Percentiles rank a stretch among this genome's conserved stretches.
phyloP scores from a whole-genome alignment of 2,329 filamentous ascomycete genomes.

The Cryphonectria radicalis region DNA sequence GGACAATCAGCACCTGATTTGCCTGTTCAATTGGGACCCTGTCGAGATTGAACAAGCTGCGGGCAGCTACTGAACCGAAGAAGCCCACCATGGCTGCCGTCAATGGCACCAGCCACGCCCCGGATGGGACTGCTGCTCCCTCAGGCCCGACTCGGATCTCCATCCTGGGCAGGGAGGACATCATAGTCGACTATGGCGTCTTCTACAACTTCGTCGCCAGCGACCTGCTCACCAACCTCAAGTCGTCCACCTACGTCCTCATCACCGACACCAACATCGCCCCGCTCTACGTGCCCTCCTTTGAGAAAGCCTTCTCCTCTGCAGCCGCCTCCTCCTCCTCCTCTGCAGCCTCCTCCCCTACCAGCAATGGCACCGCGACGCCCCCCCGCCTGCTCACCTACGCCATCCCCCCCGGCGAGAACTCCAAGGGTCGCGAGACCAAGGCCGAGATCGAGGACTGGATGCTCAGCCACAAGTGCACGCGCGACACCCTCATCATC shows the following conservation, averaged over 20 bases:
- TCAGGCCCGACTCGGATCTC: conserved; percentile 64
- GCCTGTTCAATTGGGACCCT: conserved; percentile 12
- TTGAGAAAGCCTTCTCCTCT: conserved; percentile 68
- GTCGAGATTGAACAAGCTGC: conserved; percentile 25
- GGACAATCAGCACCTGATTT: conserved; percentile 11
- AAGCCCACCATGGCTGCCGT: conserved; percentile 30
- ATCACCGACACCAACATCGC: conserved; percentile 95
- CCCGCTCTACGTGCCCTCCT: conserved; percentile 77
- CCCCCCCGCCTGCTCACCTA: conserved; percentile 77
- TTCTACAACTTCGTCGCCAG: conserved; percentile 81
- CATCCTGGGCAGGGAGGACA: conserved; percentile 87
- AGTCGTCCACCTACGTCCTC: conserved; percentile 91
- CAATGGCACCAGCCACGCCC: conserved; percentile 17
- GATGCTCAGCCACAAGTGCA: conserved; percentile 91
- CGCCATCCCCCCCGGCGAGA: conserved; percentile 87
- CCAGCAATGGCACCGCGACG: conserved; percentile 40
- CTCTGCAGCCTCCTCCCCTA: no score
- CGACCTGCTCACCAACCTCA: conserved; percentile 77
- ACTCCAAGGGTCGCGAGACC: conserved; percentile 88
- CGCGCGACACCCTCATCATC: conserved; percentile 91
- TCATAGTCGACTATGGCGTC: conserved; percentile 88
- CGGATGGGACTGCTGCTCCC: conserved; percentile 21
- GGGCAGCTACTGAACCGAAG: conserved; percentile 16
- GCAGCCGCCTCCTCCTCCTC: conserved; percentile 36
- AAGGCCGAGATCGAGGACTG: conserved; percentile 98